Evolutionary conservation across 2,329 filamentous ascomycete genomes (phyloP).

Genomic region (Colletotrichum nymphaeae): DNA sequence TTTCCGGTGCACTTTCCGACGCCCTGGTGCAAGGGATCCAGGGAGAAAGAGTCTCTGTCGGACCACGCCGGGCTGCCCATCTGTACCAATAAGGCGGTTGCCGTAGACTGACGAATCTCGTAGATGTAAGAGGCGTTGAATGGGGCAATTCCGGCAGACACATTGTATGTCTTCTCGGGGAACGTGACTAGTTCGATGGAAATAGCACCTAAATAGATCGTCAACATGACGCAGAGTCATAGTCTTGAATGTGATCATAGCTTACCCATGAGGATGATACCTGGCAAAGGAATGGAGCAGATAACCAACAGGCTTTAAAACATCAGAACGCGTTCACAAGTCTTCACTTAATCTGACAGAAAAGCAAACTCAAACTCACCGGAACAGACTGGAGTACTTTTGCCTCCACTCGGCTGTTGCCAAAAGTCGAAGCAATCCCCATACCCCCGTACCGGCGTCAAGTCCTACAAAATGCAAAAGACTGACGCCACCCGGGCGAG

Average conservation of each 20-base stretch:
- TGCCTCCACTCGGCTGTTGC: slow-evolving; percentile 29
- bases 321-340: not conserved
- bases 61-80: slow-evolving; percentile 33
- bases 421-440: slow-evolving; percentile 25
- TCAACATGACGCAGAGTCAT: not conserved
- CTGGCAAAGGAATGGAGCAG: slow-evolving; percentile 25
- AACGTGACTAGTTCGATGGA: slow-evolving; percentile 28
- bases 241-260: not conserved
- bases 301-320: slow-evolving; percentile 16
- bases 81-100: slow-evolving; percentile 21
- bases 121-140: slow-evolving; percentile 30
- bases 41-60: slow-evolving; percentile 24
- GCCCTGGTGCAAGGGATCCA: slow-evolving; percentile 5
- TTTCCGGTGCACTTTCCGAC: not conserved
- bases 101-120: not conserved
- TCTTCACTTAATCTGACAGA: not conserved
- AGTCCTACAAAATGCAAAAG: slow-evolving; percentile 30
- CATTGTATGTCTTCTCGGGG: slow-evolving; percentile 26
- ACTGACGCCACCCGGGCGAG: slow-evolving; percentile 21
- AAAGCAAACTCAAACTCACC: not conserved
- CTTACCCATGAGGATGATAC: slow-evolving; percentile 31
- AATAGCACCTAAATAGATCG: not conserved
- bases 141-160: slow-evolving; percentile 20
- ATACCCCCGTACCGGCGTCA: slow-evolving; percentile 26
- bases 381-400: slow-evolving; percentile 30